Conservation (phyloP, 768 basidiomycete genomes). For the Russula earlei region DNA sequence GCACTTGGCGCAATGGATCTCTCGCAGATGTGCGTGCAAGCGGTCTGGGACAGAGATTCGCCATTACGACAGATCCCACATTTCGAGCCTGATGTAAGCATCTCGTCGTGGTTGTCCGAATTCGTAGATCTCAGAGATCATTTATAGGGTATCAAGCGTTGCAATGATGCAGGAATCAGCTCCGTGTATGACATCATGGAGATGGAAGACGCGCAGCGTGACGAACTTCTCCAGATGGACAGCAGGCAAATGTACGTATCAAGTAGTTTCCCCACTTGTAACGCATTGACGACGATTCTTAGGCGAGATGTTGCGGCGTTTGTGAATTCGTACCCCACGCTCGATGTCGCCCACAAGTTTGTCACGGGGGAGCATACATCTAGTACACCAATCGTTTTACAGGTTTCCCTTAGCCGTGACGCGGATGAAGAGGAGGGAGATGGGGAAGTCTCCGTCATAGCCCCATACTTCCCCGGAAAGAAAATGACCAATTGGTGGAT, state of each 20-base stretch:
- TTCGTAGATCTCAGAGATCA: not conserved
- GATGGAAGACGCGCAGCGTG: slow-evolving; percentile 88
- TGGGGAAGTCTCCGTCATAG: slow-evolving; percentile 77
- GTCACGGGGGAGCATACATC: slow-evolving; percentile 82
- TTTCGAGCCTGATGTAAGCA: slow-evolving; percentile 76
- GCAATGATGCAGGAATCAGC: slow-evolving; percentile 71
- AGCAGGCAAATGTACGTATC: slow-evolving; percentile 69
- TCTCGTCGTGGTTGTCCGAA: not conserved
- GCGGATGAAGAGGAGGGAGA: slow-evolving; percentile 49
- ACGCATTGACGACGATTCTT: slow-evolving; percentile 18
- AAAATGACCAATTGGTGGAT: slow-evolving; percentile 98
- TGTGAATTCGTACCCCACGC: slow-evolving; percentile 94
- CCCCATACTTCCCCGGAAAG: slow-evolving; percentile 83
- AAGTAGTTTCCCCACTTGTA: not conserved
- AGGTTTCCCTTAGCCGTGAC: slow-evolving; percentile 74
- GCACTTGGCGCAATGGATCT: slow-evolving; percentile 96
- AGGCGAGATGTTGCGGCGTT: slow-evolving; percentile 94
- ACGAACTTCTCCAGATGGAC: slow-evolving; percentile 74
- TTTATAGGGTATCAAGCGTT: slow-evolving; percentile 66
- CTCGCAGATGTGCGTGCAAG: slow-evolving; percentile 97
- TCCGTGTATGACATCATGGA: slow-evolving; percentile 98
- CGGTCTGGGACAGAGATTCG: slow-evolving; percentile 95
- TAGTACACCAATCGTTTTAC: slow-evolving; percentile 70
- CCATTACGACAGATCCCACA: slow-evolving; percentile 95
- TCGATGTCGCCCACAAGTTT: slow-evolving; percentile 85